These are phyloP conservation scores for Plectosphaerella plurivora DNA, from an alignment of 2,329 filamentous ascomycete species.

Conservation along the genomic window DNA sequence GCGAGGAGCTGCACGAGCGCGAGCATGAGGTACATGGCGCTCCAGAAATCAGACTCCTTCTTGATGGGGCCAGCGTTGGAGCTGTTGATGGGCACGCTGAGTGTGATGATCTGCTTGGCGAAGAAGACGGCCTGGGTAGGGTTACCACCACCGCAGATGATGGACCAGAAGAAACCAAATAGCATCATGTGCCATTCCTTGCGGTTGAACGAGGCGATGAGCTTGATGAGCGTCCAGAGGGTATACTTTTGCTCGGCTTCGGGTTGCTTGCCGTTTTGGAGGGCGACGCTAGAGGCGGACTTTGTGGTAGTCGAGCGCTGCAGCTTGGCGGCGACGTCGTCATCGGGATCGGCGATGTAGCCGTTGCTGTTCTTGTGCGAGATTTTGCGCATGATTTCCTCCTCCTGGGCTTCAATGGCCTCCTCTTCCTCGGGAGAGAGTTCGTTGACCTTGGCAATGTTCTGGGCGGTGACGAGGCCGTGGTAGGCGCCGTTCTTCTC, in stretches of 20 bases:
- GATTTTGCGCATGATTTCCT: slow-evolving; percentile 44
- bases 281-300: slow-evolving; percentile 65
- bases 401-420: slow-evolving; percentile 43
- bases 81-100: slow-evolving; percentile 48
- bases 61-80: slow-evolving; percentile 54
- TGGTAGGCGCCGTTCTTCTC: slow-evolving; percentile 69
- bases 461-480: slow-evolving; percentile 83
- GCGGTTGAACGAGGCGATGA: slow-evolving; percentile 77
- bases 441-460: slow-evolving; percentile 62
- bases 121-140: slow-evolving; percentile 78
- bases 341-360: slow-evolving; percentile 54
- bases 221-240: slow-evolving; percentile 70
- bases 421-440: slow-evolving; percentile 46
- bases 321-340: slow-evolving; percentile 55
- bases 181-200: slow-evolving; percentile 69
- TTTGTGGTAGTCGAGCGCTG: slow-evolving; percentile 50
- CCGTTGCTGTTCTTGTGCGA: slow-evolving; percentile 18
- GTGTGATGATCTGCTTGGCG: slow-evolving; percentile 75
- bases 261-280: slow-evolving; percentile 49
- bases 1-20: slow-evolving; percentile 68
- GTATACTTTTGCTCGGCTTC: slow-evolving; percentile 57
- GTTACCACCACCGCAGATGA: slow-evolving; percentile 77
- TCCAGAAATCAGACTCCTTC: slow-evolving; percentile 78
- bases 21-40: slow-evolving; percentile 82
- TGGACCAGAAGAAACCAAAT: slow-evolving; percentile 66